phyloP scores from a whole-genome alignment of 2,329 filamentous ascomycete species.

The Blastomyces emzantsi region DNA sequence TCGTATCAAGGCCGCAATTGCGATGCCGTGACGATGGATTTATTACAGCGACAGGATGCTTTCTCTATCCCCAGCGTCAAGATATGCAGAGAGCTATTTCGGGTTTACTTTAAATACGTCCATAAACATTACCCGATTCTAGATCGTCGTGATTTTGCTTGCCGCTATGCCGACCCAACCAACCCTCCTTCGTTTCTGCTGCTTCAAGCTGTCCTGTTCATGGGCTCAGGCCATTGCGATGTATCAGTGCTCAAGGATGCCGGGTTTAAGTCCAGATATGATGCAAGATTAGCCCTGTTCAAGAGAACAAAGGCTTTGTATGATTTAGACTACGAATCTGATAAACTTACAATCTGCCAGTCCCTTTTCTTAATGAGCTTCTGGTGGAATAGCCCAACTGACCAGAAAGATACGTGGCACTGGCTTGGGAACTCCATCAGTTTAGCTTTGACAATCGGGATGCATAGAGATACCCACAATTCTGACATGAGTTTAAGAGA shows the following conservation, averaged over 20 bases:
- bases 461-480: slow-evolving; percentile 4
- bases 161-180: slow-evolving; percentile 4
- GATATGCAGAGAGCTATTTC: slow-evolving; percentile 7
- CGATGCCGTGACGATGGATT: slow-evolving; percentile 4
- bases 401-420: slow-evolving; percentile 29
- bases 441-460: slow-evolving; percentile 8
- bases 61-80: slow-evolving; percentile 3
- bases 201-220: slow-evolving; percentile 6
- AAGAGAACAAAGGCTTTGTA: slow-evolving; percentile 44
- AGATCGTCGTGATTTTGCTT: slow-evolving; percentile 8
- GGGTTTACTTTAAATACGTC: slow-evolving; percentile 8
- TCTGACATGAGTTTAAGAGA: slow-evolving; percentile 7
- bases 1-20: slow-evolving; percentile 5
- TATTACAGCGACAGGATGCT: slow-evolving; percentile 7
- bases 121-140: slow-evolving; percentile 7
- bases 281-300: slow-evolving; percentile 4
- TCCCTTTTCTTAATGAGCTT: slow-evolving; percentile 35
- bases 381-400: slow-evolving; percentile 19
- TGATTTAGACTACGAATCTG: slow-evolving; percentile 78
- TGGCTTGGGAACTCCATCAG: slow-evolving; percentile 25
- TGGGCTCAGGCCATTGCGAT: slow-evolving; percentile 7
- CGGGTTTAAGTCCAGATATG: slow-evolving; percentile 7
- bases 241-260: slow-evolving; percentile 7
- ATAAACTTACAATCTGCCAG: slow-evolving; percentile 72
- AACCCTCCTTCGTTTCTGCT: slow-evolving; percentile 7